phyloP scores from a whole-genome alignment of 495 filamentous ascomycete genomes.

The Penicillium cataractarum region DNA sequence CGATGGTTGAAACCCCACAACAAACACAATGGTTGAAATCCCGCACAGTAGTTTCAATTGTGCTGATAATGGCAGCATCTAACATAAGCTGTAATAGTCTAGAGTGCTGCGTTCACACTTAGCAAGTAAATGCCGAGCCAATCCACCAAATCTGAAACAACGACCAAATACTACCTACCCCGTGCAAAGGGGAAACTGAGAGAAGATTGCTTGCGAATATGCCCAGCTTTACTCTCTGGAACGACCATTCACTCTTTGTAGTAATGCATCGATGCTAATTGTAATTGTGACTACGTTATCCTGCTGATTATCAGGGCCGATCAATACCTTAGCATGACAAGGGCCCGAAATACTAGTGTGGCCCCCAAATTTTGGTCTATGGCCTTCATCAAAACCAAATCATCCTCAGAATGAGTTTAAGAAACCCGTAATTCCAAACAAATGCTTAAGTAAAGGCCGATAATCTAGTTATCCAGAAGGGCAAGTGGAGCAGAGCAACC shows the following conservation, averaged over 20 bases:
- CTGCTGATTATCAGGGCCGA: not conserved
- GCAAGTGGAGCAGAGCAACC: not conserved
- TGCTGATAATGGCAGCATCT: too few species aligned
- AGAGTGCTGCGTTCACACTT: too few species aligned
- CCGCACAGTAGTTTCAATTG: too few species aligned
- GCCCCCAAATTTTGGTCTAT: not conserved
- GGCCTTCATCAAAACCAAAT: too few species aligned
- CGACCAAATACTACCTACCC: not conserved
- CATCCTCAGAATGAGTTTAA: too few species aligned
- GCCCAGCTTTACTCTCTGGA: not conserved
- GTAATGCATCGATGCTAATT: not conserved
- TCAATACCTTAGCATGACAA: not conserved
- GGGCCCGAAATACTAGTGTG: too few species aligned
- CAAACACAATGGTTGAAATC: too few species aligned
- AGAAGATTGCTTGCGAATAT: not conserved
- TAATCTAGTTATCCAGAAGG: too few species aligned
- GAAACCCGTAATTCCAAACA: too few species aligned
- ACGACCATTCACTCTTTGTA: not conserved
- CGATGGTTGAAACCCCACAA: too few species aligned
- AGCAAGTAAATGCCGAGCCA: not conserved
- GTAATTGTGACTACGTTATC: not conserved
- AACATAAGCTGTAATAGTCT: too few species aligned
- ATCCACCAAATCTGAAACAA: not conserved
- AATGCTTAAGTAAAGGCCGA: too few species aligned
- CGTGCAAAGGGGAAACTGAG: not conserved